Evolutionary conservation across 768 basidiomycete species (phyloP), one percentile per base, ranked within the genome.

Genomic region (Hydnum rufescens): DNA sequence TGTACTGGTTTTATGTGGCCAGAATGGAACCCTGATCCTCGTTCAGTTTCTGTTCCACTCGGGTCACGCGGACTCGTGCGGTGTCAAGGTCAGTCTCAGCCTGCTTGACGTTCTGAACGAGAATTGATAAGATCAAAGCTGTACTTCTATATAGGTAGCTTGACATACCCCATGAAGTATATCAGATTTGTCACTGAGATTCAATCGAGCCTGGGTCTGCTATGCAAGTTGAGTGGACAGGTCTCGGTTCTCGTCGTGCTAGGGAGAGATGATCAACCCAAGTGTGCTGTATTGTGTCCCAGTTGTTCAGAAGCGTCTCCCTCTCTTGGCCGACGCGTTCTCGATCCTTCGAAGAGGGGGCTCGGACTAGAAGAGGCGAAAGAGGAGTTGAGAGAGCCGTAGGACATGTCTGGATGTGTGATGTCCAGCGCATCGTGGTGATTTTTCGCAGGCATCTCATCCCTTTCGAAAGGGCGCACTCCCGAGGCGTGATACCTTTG

Each of bases 181-280:
- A 59, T 95, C 89, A n/a, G 95, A 69, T 72, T 89, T 93, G 66
- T 96, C 93, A 1, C 82, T 74, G 3, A 89, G 64, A 58, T 89
- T 85, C 51, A 96, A 13, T 8, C 44, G 44, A 28, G 25, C 8
- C 26, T 47, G 44, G 26, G 13, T 47, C 16, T 16, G 44, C 8
- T 13, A 13, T 8, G 44, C 13, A 25, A 47, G 16, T 16, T 47
- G 44, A 47, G 44, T 47, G 16, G 44, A 13, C 8, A 47, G 13
- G 13, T 47, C 44, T 47, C 26, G 8, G 26, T 47, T 47, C 44
- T 47, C 44, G 25, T 16, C 13, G 26, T 16, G 26, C 44, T 47
- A 47, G 8, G 13, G 13, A 22, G 67, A 52, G 44, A 13, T 8
- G 44, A 28, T 47, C 13, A 16, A 28, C 26, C 8, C 8, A 28